Conservation (phyloP, 768 basidiomycete species). For the Phanerochaete sordida region DNA sequence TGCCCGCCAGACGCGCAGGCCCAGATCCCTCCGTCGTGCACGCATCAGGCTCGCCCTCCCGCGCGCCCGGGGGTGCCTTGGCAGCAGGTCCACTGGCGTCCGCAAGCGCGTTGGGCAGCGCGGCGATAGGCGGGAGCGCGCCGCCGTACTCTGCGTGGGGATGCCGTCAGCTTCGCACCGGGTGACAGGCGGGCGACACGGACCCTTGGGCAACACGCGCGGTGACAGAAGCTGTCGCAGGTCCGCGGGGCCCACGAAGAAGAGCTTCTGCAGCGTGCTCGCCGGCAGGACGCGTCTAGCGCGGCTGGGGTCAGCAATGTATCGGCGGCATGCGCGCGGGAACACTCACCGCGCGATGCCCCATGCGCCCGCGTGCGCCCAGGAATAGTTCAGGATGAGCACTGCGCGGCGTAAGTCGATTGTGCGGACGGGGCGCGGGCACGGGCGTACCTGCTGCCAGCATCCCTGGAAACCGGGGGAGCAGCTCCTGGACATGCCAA, state of each 20-base stretch:
- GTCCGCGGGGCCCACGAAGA: conserved; percentile 58
- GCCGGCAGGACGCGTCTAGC: conserved; percentile 61
- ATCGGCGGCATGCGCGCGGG: background rate
- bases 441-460: conserved; percentile 57
- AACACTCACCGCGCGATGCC: conserved; percentile 53
- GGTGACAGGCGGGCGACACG: too few relatives aligned
- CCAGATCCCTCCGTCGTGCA: background rate
- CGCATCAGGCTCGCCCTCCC: background rate
- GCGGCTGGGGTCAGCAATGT: conserved; percentile 10
- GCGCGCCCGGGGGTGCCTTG: background rate
- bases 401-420: conserved; percentile 34
- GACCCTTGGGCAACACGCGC: conserved; percentile 57
- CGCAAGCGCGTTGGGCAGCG: conserved; percentile 49
- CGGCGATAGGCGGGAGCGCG: conserved; percentile 45
- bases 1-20: background rate
- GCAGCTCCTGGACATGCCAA: conserved; percentile 63
- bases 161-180: conserved; percentile 11
- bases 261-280: conserved; percentile 55
- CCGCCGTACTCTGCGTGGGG: conserved; percentile 63
- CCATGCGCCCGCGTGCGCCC: conserved; percentile 71
- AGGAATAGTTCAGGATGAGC: conserved; percentile 71
- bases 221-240: conserved; percentile 53
- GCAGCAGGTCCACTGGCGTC: conserved; percentile 1
- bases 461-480: conserved; percentile 74
- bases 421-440: background rate